These are phyloP conservation scores for Pyropia haitanensis DNA, from an alignment of 23 red algal species.

Conservation along the genomic window DNA sequence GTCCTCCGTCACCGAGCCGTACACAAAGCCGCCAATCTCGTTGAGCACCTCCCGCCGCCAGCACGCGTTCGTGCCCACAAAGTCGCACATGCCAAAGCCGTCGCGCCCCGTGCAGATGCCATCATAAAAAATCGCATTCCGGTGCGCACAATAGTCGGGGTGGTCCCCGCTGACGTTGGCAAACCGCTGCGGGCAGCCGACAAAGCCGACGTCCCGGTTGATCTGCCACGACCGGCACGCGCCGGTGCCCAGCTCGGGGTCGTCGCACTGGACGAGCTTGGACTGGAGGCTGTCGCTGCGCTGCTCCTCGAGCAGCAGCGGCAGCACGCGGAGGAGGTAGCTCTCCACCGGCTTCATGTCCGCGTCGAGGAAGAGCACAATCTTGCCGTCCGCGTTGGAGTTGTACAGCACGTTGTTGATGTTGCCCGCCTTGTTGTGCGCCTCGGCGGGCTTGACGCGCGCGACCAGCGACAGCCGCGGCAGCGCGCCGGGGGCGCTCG, in stretches of 20 bases:
- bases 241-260: slow-evolving; percentile 48
- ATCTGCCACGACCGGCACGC: slow-evolving; percentile 30
- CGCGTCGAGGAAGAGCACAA: slow-evolving; percentile 52
- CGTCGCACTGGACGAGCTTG: slow-evolving; percentile 21
- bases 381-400: slow-evolving; percentile 43
- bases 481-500: slow-evolving; percentile 30
- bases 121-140: slow-evolving; percentile 67
- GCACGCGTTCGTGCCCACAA: slow-evolving; percentile 55
- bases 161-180: slow-evolving; percentile 36
- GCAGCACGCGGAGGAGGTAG: slow-evolving; percentile 46
- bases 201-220: slow-evolving; percentile 62
- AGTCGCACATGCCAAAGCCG: slow-evolving; percentile 45
- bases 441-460: slow-evolving; percentile 47
- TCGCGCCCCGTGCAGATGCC: slow-evolving; percentile 56
- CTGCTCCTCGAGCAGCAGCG: slow-evolving; percentile 56
- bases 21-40: slow-evolving; percentile 61
- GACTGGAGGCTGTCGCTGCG: slow-evolving; percentile 30
- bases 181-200: slow-evolving; percentile 51
- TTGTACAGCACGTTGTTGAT: slow-evolving; percentile 78
- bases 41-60: slow-evolving; percentile 53
- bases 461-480: slow-evolving; percentile 42
- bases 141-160: slow-evolving; percentile 49
- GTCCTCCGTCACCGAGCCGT: slow-evolving; percentile 65
- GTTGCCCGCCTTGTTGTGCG: slow-evolving; percentile 71
- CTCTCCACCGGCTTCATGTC: slow-evolving; percentile 54